Conservation (phyloP, 129 eudicot species). For the Dittrichia graveolens region DNA sequence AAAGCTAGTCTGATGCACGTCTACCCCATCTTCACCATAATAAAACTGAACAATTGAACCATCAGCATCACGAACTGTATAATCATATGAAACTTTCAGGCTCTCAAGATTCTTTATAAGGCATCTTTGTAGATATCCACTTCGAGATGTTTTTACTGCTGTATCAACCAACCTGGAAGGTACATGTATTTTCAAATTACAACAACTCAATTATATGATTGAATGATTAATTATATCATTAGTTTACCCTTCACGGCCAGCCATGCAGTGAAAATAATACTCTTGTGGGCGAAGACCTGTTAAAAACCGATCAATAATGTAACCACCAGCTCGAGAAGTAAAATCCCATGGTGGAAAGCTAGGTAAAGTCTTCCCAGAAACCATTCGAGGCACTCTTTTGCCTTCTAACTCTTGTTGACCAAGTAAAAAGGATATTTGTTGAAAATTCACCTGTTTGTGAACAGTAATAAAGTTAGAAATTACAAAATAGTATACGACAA, state of each 20-base stretch:
- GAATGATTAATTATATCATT: neutral
- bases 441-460: conserved; percentile 79
- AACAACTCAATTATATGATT: neutral
- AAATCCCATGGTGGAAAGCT: conserved; percentile 91
- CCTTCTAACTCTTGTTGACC: conserved; percentile 99
- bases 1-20: conserved; percentile 84
- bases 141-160: conserved; percentile 97
- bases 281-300: conserved; percentile 96
- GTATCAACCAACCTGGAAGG: conserved; percentile 83
- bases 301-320: conserved; percentile 84
- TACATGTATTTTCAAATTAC: conserved; percentile 2
- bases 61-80: conserved; percentile 97
- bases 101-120: conserved; percentile 87
- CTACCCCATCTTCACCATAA: conserved; percentile 98
- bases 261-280: conserved; percentile 98
- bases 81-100: conserved; percentile 80
- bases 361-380: conserved; percentile 93
- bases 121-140: conserved; percentile 95
- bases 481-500: neutral
- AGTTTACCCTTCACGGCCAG: conserved; percentile 97
- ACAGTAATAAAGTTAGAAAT: conserved; percentile 20
- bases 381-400: conserved; percentile 96
- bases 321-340: conserved; percentile 93
- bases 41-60: conserved; percentile 86
- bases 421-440: conserved; percentile 87